phyloP scores from a whole-genome alignment of 176 grass and related monocot genomes.

The Puya raimondii region DNA sequence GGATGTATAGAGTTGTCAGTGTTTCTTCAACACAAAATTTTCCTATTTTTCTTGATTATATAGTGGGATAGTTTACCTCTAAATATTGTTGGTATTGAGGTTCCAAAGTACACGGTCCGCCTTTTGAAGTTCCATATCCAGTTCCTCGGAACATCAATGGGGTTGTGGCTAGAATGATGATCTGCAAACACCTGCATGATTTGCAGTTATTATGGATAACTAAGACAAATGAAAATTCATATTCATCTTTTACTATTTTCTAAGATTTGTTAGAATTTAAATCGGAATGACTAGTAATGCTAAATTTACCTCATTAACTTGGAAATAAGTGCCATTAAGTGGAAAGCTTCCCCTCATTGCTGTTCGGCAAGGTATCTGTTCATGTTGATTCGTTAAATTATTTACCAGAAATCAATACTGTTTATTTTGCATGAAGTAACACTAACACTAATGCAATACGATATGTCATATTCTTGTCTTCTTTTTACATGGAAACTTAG shows the following conservation, averaged over 20 bases:
- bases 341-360: constrained; percentile 95
- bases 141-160: constrained; percentile 49
- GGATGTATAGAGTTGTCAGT: constrained; percentile 30
- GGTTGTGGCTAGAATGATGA: constrained; percentile 59
- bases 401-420: neutral
- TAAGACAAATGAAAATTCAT: neutral
- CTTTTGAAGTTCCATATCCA: constrained; percentile 72
- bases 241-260: neutral
- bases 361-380: constrained; percentile 92
- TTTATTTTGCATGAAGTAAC: no score
- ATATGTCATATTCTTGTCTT: no score
- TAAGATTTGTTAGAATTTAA: constrained; percentile 9
- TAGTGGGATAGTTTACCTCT: constrained; percentile 51
- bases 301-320: constrained; percentile 80
- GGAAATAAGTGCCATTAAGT: constrained; percentile 97
- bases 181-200: constrained; percentile 86
- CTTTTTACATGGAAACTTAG: no score
- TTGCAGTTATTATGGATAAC: neutral
- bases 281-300: constrained; percentile 7
- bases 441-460: no score
- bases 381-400: constrained; percentile 2
- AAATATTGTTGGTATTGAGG: constrained; percentile 76
- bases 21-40: constrained; percentile 13
- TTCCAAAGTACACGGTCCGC: constrained; percentile 79
- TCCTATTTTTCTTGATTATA: constrained; percentile 19